These are phyloP conservation scores for Tulasnella sp. DNA, from an alignment of 768 basidiomycete genomes.

Conservation along the genomic window DNA sequence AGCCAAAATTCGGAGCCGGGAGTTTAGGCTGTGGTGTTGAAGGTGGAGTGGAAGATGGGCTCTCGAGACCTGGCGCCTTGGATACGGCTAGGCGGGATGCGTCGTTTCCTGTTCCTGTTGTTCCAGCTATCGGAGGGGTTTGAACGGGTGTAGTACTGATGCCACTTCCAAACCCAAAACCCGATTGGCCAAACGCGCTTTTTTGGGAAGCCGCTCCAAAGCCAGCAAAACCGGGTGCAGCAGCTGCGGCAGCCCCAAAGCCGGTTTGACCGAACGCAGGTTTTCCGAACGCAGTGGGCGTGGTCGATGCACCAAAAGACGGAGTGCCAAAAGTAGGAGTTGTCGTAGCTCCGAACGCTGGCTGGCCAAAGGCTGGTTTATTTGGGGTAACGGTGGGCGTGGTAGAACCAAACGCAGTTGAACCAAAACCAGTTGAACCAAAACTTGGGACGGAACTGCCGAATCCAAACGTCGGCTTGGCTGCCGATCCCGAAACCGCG, in stretches of 20 bases:
- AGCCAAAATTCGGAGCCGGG: constrained; percentile 16
- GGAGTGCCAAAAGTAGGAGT: constrained; percentile 24
- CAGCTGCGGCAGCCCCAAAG: constrained; percentile 23
- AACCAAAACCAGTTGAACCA: background rate
- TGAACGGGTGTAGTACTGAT: constrained; percentile 22
- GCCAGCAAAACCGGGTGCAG: constrained; percentile 1
- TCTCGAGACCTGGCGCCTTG: background rate
- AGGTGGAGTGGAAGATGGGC: background rate
- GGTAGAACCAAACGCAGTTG: constrained; percentile 30
- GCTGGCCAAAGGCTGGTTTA: constrained; percentile 31
- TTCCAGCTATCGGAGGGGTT: constrained; percentile 22
- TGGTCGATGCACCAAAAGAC: background rate
- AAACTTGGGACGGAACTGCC: constrained; percentile 1
- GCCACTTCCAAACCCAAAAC: constrained; percentile 29
- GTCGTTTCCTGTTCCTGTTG: background rate
- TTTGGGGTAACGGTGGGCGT: constrained; percentile 7
- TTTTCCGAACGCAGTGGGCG: constrained; percentile 26
- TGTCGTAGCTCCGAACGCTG: constrained; percentile 22
- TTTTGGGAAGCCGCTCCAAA: constrained; percentile 17
- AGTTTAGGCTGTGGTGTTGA: constrained; percentile 21
- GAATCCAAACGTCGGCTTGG: constrained; percentile 28
- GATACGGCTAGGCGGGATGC: background rate
- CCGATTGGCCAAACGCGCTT: background rate
- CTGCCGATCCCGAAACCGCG: background rate
- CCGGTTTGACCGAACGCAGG: constrained; percentile 35